These are phyloP conservation scores for Inga oerstediana DNA, from an alignment of 306 rosid species.

Conservation along the genomic window DNA sequence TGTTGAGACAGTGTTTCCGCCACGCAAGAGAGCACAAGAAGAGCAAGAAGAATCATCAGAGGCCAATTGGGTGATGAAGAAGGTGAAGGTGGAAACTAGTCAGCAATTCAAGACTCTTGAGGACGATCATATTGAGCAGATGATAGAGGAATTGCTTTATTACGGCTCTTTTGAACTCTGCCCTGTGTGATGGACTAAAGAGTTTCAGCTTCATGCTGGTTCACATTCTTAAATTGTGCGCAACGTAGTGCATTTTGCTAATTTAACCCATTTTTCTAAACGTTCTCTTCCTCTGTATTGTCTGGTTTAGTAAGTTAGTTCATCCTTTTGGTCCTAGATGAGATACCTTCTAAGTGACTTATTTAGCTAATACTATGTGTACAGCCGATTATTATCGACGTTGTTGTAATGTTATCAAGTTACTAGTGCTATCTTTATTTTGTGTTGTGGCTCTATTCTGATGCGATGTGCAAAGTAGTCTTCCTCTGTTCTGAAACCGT, in stretches of 20 bases:
- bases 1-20: constrained; percentile 30
- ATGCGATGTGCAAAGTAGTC: constrained; percentile 19
- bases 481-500: constrained; percentile 29
- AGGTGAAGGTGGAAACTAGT: constrained; percentile 58
- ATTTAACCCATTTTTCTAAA: constrained; percentile 52
- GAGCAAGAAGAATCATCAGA: constrained; percentile 40
- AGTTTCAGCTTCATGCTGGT: background rate
- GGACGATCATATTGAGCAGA: constrained; percentile 87
- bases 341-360: constrained; percentile 47
- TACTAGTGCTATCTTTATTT: constrained; percentile 18
- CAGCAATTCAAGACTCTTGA: constrained; percentile 66
- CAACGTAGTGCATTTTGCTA: constrained; percentile 42
- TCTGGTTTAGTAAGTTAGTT: constrained; percentile 8
- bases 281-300: constrained; percentile 24
- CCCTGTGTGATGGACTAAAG: constrained; percentile 35
- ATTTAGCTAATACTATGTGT: constrained; percentile 54
- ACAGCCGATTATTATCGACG: constrained; percentile 35
- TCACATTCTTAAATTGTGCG: constrained; percentile 35
- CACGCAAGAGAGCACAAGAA: constrained; percentile 39
- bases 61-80: constrained; percentile 51
- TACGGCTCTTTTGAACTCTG: constrained; percentile 84
- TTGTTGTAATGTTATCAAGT: constrained; percentile 38
- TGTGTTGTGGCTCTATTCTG: constrained; percentile 37
- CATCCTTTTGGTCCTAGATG: constrained; percentile 43
- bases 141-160: constrained; percentile 86